Percentiles rank a stretch among this genome's conserved stretches.
Evolutionary conservation across 2,329 filamentous ascomycete genomes (phyloP).

Genomic region (Pseudocercospora fuligena): DNA sequence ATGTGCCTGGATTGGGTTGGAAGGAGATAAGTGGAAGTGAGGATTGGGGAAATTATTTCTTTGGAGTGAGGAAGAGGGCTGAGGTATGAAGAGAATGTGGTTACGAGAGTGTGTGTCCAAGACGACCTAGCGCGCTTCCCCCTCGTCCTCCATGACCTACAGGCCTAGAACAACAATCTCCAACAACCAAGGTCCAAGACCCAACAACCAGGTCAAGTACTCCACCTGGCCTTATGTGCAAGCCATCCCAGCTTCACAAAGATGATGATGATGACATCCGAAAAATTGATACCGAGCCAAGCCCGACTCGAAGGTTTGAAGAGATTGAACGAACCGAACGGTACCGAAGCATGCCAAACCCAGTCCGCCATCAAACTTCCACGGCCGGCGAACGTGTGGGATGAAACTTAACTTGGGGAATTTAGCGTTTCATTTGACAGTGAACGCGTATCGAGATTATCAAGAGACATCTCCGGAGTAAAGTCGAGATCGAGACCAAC

Average conservation of each 20-base stretch:
- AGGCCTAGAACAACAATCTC: too few species aligned
- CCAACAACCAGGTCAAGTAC: not conserved
- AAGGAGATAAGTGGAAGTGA: constrained; percentile 80
- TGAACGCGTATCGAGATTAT: not conserved
- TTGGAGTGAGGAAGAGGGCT: constrained; percentile 69
- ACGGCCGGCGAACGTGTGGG: not conserved
- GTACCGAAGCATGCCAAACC: not conserved
- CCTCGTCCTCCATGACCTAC: too few species aligned
- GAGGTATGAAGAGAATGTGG: not conserved
- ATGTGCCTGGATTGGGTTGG: constrained; percentile 90
- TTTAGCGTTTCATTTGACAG: not conserved
- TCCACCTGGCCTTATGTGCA: too few species aligned
- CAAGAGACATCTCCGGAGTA: not conserved
- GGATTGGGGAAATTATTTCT: constrained; percentile 93
- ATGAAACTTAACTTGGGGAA: not conserved
- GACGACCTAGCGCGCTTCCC: too few species aligned
- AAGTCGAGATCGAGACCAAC: not conserved
- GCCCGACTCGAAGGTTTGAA: not conserved
- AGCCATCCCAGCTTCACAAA: not conserved
- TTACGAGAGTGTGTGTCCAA: too few species aligned
- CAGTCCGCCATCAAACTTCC: not conserved
- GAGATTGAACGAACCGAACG: not conserved
- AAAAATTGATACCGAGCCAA: not conserved
- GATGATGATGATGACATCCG: not conserved
- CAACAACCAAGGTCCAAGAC: too few species aligned